Conservation (phyloP, 1,284 basidiomycete genomes). For the Termitomyces sp. region DNA sequence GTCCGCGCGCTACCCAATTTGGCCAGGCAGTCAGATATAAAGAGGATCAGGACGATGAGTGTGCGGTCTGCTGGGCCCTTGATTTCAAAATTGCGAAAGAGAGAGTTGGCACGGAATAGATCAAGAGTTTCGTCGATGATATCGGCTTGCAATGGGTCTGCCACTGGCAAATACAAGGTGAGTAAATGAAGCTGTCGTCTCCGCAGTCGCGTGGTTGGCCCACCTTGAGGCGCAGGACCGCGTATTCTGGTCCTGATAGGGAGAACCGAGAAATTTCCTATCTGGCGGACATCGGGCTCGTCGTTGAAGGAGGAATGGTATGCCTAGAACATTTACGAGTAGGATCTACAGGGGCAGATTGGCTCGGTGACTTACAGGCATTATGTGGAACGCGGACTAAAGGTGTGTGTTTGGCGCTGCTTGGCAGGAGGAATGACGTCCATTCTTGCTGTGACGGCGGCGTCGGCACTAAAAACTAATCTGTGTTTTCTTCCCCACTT, state of each 20-base stretch:
- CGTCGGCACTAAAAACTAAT: background rate
- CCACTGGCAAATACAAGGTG: slow-evolving; percentile 30
- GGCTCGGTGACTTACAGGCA: slow-evolving; percentile 49
- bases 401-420: slow-evolving; percentile 17
- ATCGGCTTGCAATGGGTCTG: slow-evolving; percentile 77
- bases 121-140: slow-evolving; percentile 96
- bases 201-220: slow-evolving; percentile 19
- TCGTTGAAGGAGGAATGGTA: slow-evolving; percentile 98
- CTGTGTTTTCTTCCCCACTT: background rate
- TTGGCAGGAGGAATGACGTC: slow-evolving; percentile 23
- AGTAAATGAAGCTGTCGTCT: slow-evolving; percentile 12
- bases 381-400: slow-evolving; percentile 24
- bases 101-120: slow-evolving; percentile 97
- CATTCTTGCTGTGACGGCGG: background rate
- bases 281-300: slow-evolving; percentile 71
- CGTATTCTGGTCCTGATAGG: slow-evolving; percentile 90
- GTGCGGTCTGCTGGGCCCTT: slow-evolving; percentile 96
- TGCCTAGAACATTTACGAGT: slow-evolving; percentile 50
- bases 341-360: background rate
- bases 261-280: slow-evolving; percentile 88
- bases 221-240: slow-evolving; percentile 86
- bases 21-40: slow-evolving; percentile 94
- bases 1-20: slow-evolving; percentile 73
- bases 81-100: slow-evolving; percentile 99
- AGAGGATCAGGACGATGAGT: slow-evolving; percentile 97